A percentile compares a stretch with the other conserved stretches of the same genome.
These are phyloP conservation scores for Elymus sibiricus DNA, from an alignment of 176 grass and related monocot genomes.

Conservation along the genomic window DNA sequence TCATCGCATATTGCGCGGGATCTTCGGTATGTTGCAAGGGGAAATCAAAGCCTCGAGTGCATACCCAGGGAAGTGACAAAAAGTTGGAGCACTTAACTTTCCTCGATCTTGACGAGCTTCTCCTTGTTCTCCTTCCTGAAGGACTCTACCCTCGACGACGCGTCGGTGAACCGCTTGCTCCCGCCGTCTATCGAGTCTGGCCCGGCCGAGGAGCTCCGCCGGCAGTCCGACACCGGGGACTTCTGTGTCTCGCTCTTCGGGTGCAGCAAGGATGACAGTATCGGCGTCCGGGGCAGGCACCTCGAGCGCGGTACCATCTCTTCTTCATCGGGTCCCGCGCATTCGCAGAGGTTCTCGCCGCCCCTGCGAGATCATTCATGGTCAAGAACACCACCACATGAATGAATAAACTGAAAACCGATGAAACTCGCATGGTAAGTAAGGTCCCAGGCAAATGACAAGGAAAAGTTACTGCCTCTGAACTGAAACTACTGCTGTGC, in stretches of 20 bases:
- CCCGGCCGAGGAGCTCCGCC: constrained; percentile 53
- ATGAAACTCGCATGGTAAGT: background rate
- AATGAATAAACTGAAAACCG: background rate
- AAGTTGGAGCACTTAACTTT: constrained; percentile 74
- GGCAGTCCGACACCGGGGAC: constrained; percentile 66
- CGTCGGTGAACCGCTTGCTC: constrained; percentile 46
- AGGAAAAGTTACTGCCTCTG: background rate
- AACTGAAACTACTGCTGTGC: background rate
- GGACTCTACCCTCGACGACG: constrained; percentile 37
- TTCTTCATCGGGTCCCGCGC: constrained; percentile 37
- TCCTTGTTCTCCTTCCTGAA: constrained; percentile 68
- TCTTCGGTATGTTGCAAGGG: background rate
- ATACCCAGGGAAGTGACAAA: constrained; percentile 50
- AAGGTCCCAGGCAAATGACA: background rate
- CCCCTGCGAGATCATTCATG: constrained; percentile 34
- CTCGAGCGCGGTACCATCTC: constrained; percentile 42
- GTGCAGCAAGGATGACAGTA: constrained; percentile 49
- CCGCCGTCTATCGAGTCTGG: constrained; percentile 42
- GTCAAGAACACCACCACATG: constrained; percentile 15
- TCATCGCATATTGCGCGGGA: background rate
- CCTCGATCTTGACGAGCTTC: constrained; percentile 78
- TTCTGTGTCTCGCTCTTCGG: constrained; percentile 37
- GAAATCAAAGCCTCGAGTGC: constrained; percentile 15
- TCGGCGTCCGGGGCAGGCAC: constrained; percentile 72
- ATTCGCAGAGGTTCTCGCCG: constrained; percentile 34